phyloP scores from a whole-genome alignment of 768 basidiomycete genomes.

The Clavulina sp. region DNA sequence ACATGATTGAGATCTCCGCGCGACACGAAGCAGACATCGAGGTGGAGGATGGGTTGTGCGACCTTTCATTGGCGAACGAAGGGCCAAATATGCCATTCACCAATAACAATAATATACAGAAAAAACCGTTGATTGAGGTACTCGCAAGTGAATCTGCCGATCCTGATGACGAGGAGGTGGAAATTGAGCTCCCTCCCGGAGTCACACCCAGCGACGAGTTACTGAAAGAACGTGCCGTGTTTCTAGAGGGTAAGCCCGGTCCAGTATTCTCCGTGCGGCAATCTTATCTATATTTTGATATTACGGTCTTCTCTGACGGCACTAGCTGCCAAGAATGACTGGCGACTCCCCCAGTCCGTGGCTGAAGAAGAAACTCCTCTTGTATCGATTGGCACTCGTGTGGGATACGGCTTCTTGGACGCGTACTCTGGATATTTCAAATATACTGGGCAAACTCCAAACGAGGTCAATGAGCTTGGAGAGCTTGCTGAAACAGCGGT shows the following conservation, averaged over 20 bases:
- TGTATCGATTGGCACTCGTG: constrained; percentile 27
- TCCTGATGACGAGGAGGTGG: too few species aligned
- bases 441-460: constrained; percentile 55
- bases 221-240: constrained; percentile 29
- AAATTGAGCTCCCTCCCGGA: too few species aligned
- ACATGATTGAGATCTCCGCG: too few species aligned
- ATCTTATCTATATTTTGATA: not conserved
- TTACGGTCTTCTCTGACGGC: not conserved
- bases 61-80: too few species aligned
- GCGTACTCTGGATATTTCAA: constrained; percentile 57
- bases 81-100: too few species aligned
- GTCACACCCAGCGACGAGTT: too few species aligned
- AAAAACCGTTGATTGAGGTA: constrained; percentile 7
- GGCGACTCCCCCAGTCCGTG: constrained; percentile 53
- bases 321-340: constrained; percentile 58
- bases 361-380: constrained; percentile 14
- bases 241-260: constrained; percentile 36
- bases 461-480: constrained; percentile 71
- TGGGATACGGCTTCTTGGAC: constrained; percentile 59
- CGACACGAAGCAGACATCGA: not conserved
- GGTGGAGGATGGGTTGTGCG: not conserved
- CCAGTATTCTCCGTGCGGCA: not conserved
- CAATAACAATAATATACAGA: too few species aligned
- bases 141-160: too few species aligned
- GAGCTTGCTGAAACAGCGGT: constrained; percentile 40